Base-by-base conservation (phyloP, 768 basidiomycete genomes). In the Leccinum barrowsii region DNA sequence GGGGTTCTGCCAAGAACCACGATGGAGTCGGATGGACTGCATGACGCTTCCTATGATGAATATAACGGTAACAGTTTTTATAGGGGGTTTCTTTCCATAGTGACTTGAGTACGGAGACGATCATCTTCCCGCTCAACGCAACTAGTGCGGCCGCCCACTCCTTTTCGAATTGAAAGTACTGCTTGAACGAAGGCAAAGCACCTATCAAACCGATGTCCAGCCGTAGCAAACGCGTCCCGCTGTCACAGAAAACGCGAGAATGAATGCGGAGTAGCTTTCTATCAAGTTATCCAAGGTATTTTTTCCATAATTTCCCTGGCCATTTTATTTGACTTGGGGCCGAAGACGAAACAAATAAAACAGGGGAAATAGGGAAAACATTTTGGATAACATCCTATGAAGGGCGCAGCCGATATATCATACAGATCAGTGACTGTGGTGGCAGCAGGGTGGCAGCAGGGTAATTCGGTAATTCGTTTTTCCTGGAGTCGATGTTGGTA, bases 131-230 rank as follows among this genome's bases (percentile, higher is more conserved):
- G 21, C 57, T 69, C 48, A 77, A 57, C 22, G 62, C 58, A 3
- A 74, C 73, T 4, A 52, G 50, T 10, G 68, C 64, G 28, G 60
- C 51, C n/a, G 60, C 49, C 22, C 70, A 65, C 47, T 66, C 59
- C 32, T 67, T 57, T 17, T 72, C 59, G n/a, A 76, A 59, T 19
- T 66, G 74, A 35, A 76, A 76, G 48, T 74, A 73, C 50, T 66
- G 57, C 63, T 69, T 62, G 58, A 76, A 76, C 24, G 75, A 74
- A 32, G 70, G 69, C 15, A 76, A 59, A 3, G 72, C 56, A 4
- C 75, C 74, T 15, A 75, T 76, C 28, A 75, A 58, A 12, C 75
- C 75, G 21, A 71, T 72, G 22, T 76, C 75, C 75, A 74, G 24
- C 73, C 74, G 19, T 70, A 75, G 55, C 73, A 75, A 50, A 69